Evolutionary conservation across 768 basidiomycete species (phyloP), one percentile per base, ranked within the genome.

Genomic region (Steccherinum ochraceum): DNA sequence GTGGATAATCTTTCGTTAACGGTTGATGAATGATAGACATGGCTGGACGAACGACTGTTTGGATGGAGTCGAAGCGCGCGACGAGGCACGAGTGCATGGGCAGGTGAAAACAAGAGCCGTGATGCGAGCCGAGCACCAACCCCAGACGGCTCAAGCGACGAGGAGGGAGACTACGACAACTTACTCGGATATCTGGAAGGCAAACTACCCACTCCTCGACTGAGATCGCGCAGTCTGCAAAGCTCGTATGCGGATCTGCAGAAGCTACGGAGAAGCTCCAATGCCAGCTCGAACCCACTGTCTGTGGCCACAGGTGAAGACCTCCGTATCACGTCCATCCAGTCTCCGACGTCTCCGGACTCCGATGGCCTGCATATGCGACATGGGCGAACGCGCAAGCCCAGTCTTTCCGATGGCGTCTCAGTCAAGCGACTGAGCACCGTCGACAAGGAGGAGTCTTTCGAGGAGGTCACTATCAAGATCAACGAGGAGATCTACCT

Each of bases 11-110:
- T 67, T 18, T 67, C 18, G 30, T 44, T 24, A 16, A 12, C 45
- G 13, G 35, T 25, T 19, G 43, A 25, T 27, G 24, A 40, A 41
- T 25, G 23, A 52, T 61, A 81, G 73, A 84, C 86, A 12, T 95
- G 92, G 92, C 77, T 95, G 13, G 93, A 96, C 65, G 93, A 95
- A 67, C 83, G 89, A 5, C 76, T 96, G 21, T 96, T 95, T 63
- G 93, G 93, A 41, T 95, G 90, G 93, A 84, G 83, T 65, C 76
- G 80, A 48, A 89, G 85, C 57, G 78, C 88, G 1, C 72, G 69
- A 45, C 81, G 79, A 45, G 89, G 91, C n/a, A 90, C 89, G 2
- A 89, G 85, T 59, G 89, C 82, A n/a, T 93, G 91, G 92, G 80
- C 80, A 25, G 87, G 81, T 16, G 71, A 72, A 20, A 70, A 16